phyloP scores from a whole-genome alignment of 116 monocot species.

The Trichopus zeylanicus region DNA sequence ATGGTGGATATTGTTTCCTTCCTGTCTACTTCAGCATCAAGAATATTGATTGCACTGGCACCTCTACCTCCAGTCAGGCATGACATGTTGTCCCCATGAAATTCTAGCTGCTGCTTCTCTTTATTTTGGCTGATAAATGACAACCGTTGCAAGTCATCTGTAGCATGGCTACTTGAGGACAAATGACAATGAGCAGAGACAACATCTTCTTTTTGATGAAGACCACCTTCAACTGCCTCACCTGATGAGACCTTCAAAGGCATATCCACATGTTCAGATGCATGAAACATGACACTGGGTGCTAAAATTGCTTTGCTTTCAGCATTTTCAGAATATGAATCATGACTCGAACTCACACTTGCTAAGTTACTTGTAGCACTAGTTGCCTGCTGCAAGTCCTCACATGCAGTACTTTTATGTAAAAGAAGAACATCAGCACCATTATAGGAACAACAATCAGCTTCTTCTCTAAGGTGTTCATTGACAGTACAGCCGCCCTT shows the following conservation, averaged over 20 bases:
- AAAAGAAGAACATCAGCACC: conserved; percentile 13
- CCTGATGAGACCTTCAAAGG: conserved; percentile 18
- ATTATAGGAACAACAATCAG: conserved; percentile 32
- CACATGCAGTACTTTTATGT: conserved; percentile 29
- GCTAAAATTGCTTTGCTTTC: conserved; percentile 40
- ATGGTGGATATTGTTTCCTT: neutral
- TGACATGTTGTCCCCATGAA: conserved; percentile 40
- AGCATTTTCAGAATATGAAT: conserved; percentile 52
- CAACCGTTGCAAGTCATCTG: conserved; percentile 7
- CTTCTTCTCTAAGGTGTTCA: conserved; percentile 25
- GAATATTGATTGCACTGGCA: conserved; percentile 12
- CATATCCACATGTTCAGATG: conserved; percentile 44
- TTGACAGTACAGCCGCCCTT: conserved; percentile 28
- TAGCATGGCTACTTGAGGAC: conserved; percentile 1
- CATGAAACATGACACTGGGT: conserved; percentile 21
- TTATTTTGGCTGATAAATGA: conserved; percentile 10
- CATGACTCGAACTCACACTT: conserved; percentile 37
- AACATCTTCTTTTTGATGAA: conserved; percentile 5
- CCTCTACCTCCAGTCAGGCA: conserved; percentile 27
- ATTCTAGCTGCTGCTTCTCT: conserved; percentile 17
- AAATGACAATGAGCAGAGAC: neutral
- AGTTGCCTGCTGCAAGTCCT: conserved; percentile 17
- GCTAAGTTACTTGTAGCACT: conserved; percentile 58
- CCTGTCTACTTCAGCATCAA: neutral
- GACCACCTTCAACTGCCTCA: conserved; percentile 11